Base-by-base conservation (phyloP, 2,329 filamentous ascomycete species). In the Ascochyta pisi region DNA sequence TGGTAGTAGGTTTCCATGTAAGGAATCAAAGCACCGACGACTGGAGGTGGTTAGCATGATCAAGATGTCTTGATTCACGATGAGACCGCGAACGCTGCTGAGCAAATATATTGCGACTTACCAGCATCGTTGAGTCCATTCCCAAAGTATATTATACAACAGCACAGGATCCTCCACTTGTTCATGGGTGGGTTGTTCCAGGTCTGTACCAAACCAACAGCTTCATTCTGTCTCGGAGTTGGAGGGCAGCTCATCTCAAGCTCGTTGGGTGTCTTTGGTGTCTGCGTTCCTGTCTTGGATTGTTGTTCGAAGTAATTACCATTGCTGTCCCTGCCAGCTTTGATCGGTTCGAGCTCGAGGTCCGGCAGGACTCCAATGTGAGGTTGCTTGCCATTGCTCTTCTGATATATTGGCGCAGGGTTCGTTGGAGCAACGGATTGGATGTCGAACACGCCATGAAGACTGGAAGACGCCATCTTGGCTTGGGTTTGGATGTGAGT, bases 11-110 rank as follows among this genome's bases (percentile, higher is more conserved):
- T 81, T 71, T 94, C 89, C 74, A 96, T 89, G 68, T 92, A 92
- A 0, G 91, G 91, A 63, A 96, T 90, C 54, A 95, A 70, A 10
- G 91, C 90, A 68, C 91, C 91, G 1, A 90, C 86, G 0, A 89
- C 78, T 64, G 39, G 0, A 26, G 5, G 2, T 8, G 22, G 33
- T 71, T 26, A 70, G 58, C 26, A 46, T 45, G 29, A 13, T 26
- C 23, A 3, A 19, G 0, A 4, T 31, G 4, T 31, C 29, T 13
- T 29, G 8, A 29, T 31, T 13, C 10, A 31, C 2, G 12, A 31
- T 15, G 6, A 1, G 29, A 31, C 33, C 12, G 7, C 23, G 26
- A 16, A 13, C 15, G 15, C 10, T 19, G 5, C 19, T 15, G 1
- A 6, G 27, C 23, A 6, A 24, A 19, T 40, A 15, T 9, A 1